Conservation (phyloP, 176 grass and related monocot genomes). For the Secale cereale region DNA sequence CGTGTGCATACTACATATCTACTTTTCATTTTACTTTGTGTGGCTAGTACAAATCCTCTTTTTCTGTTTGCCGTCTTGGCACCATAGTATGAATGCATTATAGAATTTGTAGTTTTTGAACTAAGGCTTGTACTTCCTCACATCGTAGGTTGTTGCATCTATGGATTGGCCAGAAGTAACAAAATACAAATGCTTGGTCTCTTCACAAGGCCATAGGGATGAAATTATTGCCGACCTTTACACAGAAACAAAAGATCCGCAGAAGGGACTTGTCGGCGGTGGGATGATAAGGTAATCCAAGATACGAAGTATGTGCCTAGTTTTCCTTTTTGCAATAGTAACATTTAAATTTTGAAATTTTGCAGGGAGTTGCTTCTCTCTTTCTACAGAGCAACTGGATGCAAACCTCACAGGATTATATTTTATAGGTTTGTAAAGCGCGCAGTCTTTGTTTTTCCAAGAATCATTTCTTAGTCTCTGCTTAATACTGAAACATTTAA, state of each 20-base stretch:
- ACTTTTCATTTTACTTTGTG: background rate
- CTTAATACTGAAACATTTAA: slow-evolving; percentile 5
- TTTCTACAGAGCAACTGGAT: slow-evolving; percentile 39
- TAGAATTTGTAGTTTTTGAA: background rate
- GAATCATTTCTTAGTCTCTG: background rate
- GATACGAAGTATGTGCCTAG: background rate
- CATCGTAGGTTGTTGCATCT: slow-evolving; percentile 68
- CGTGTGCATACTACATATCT: too few relatives aligned
- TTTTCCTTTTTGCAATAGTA: slow-evolving; percentile 4
- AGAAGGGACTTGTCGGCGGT: slow-evolving; percentile 31
- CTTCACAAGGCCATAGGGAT: slow-evolving; percentile 59
- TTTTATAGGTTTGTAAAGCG: slow-evolving; percentile 56
- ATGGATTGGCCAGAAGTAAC: slow-evolving; percentile 89
- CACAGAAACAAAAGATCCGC: slow-evolving; percentile 43
- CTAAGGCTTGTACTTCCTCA: background rate
- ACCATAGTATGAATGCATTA: background rate
- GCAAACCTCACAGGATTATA: slow-evolving; percentile 67
- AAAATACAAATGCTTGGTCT: slow-evolving; percentile 77
- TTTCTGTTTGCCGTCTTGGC: background rate
- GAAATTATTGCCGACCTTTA: slow-evolving; percentile 77
- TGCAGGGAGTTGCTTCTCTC: slow-evolving; percentile 68
- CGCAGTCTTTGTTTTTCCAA: background rate
- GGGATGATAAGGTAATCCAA: slow-evolving; percentile 74
- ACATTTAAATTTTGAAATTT: background rate
- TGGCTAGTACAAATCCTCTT: background rate